Base-by-base conservation (phyloP, 1,284 basidiomycete genomes). In the Pseudozyma thailandica region DNA sequence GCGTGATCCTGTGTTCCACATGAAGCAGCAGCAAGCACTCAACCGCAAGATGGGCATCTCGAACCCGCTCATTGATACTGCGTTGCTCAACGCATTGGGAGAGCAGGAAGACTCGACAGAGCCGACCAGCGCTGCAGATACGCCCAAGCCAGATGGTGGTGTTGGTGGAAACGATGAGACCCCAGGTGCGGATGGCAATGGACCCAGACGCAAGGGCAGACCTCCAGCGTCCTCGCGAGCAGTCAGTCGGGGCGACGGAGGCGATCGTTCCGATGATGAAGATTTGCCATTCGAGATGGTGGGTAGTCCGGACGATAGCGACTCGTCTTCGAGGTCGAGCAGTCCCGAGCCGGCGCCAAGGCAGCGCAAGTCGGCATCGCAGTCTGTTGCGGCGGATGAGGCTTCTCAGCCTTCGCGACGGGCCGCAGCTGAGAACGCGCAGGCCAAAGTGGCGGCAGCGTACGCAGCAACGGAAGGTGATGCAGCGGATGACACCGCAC, bases 311-410 rank as follows among this genome's bases (percentile, higher is more conserved):
- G 74, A 73, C 39, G 73, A 78, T 30, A 72, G 60, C 46, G 72
- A 71, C 47, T 69, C 65, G 44, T 63, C 59, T 12, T 63, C 68
- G 47, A 50, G 69, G 21, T 68, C 72, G 44, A 64, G 47, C 50
- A 73, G 71, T 42, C 57, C 61, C 1, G 71, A 73, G 30, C 56
- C 70, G 7, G 51, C 37, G 35, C 52, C 62, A 18, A 44, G 63
- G 10, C 49, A 45, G 69, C 63, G 73, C 27, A 64, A 61, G 37
- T 54, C 61, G 41, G 57, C 63, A 25, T 60, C 63, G 30, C 61
- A 64, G 27, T 48, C 56, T 27, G 38, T 33, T 88, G 90, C 79
- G 87, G 88, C 89, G 41, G 89, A 87, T 78, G 92, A 93, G 79
- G 84, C 85, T 30, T 86, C 86, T 31, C 78, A 53, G 47, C 20